Conservation (phyloP, 2,329 filamentous ascomycete species). For the Cercospora berteroae region DNA sequence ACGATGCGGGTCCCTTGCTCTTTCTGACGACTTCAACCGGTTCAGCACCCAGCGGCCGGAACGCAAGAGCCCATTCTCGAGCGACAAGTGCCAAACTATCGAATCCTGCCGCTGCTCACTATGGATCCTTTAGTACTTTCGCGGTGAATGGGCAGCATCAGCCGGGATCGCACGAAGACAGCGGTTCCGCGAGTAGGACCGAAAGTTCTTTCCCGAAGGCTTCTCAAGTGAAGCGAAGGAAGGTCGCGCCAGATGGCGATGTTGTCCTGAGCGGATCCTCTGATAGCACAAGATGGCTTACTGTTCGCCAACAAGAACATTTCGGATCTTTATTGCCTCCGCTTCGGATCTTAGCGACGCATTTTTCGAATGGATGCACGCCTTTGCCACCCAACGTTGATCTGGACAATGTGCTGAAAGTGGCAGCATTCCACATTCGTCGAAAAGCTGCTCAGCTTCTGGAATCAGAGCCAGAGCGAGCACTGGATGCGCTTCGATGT, state of each 20-base stretch:
- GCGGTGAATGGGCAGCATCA: constrained; percentile 1
- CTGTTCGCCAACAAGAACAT: neutral
- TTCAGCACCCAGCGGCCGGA: constrained; percentile 12
- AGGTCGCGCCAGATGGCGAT: neutral
- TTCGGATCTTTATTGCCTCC: neutral
- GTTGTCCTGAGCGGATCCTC: neutral
- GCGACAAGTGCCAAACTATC: constrained; percentile 4
- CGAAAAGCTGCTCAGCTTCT: constrained; percentile 19
- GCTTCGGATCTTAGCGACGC: constrained; percentile 2
- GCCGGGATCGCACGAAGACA: neutral
- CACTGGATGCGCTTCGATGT: constrained; percentile 16
- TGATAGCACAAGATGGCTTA: neutral
- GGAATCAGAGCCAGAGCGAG: constrained; percentile 7
- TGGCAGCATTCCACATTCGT: constrained; percentile 19
- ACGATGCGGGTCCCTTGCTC: constrained; percentile 1
- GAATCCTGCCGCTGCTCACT: constrained; percentile 10
- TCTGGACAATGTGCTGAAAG: constrained; percentile 16
- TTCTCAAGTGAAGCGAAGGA: neutral
- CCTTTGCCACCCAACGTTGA: constrained; percentile 13
- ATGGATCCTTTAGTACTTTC: constrained; percentile 13
- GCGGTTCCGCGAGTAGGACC: neutral
- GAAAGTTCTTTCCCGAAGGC: neutral
- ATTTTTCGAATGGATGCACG: constrained; percentile 9
- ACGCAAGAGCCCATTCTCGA: constrained; percentile 14
- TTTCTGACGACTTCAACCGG: constrained; percentile 14